Percentiles rank a stretch among this genome's conserved stretches.
phyloP scores from a whole-genome alignment of 164 flowering plant species.

The Protea cynaroides region DNA sequence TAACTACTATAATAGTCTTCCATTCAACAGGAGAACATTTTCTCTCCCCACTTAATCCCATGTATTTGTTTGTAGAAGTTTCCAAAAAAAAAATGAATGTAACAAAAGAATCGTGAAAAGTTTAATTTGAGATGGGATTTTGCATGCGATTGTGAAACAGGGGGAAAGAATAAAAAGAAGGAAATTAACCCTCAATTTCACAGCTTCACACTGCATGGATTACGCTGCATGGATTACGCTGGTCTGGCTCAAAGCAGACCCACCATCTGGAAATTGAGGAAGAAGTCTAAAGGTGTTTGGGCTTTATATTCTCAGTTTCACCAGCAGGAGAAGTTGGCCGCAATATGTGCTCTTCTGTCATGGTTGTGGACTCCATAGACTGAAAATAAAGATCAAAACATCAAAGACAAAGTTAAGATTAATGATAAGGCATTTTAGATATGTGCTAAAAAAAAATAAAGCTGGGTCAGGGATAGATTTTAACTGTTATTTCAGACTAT shows the following conservation, averaged over 20 bases:
- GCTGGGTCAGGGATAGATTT: background rate
- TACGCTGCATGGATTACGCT: slow-evolving; percentile 20
- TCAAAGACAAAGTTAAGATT: background rate
- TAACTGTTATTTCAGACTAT: background rate
- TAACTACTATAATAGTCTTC: too few species aligned
- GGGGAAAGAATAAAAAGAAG: too few species aligned
- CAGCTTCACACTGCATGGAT: slow-evolving; percentile 49
- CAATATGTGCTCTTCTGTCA: slow-evolving; percentile 21
- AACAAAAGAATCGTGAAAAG: too few species aligned
- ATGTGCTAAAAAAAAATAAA: too few species aligned
- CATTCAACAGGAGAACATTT: too few species aligned
- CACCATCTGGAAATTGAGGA: slow-evolving; percentile 43
- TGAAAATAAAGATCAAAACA: slow-evolving; percentile 16
- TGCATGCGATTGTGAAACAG: too few species aligned
- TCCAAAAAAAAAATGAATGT: too few species aligned
- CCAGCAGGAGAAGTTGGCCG: slow-evolving; percentile 24
- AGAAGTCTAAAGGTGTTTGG: slow-evolving; percentile 42
- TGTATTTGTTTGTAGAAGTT: too few species aligned
- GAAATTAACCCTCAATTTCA: background rate
- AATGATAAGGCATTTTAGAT: too few species aligned
- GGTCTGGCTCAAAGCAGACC: slow-evolving; percentile 37
- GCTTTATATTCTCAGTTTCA: slow-evolving; percentile 31
- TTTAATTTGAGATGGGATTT: too few species aligned
- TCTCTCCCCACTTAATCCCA: too few species aligned
- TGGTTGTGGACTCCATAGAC: slow-evolving; percentile 43